Evolutionary conservation across 306 rosid species (phyloP), one percentile per base, ranked within the genome.

Genomic region (Cicer chorassanicum): DNA sequence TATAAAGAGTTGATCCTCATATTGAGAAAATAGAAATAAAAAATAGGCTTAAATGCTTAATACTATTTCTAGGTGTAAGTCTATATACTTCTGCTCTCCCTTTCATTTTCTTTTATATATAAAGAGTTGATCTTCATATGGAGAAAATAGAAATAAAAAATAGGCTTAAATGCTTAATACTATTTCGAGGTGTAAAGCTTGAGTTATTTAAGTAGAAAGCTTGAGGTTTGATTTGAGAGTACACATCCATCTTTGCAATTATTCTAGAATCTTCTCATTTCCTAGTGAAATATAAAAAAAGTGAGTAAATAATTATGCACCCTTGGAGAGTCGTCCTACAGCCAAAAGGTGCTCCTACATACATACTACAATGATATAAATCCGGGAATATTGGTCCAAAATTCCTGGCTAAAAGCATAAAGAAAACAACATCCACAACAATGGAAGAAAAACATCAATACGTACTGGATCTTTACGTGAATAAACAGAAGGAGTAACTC

Each of bases 401-500:
- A 54, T 44, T 61, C 55, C 18, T 60, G 4, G 64, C 51, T 61
- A 65, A 73, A 73, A 64, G 56, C 71, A 65, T 41, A 66, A 48
- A 40, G 75, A 41, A 55, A 63, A 44, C 14, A 42, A 46, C 54
- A 48, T 43, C 42, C 19, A 51, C 60, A 49, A 38, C 50, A 61
- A 76, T 51, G 74, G 15, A 55, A 77, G 61, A 45, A 34, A 73
- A 44, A 43, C 56, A 65, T 53, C 61, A 73, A 81, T 72, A 85
- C 92, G 61, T 91, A 93, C 99, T 50, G 93, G 86, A 79, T 94
- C 99, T 90, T 94, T 94, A 57, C 96, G 99, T 36, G 97, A 90
- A 90, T 94, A 94, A 78, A 90, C 99, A 61, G 97, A 90, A 82
- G 97, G 80, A 10, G 92, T 70, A 75, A 94, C 92, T 73, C 99